phyloP scores from a whole-genome alignment of 257 asterid genomes.

The Solanum sejunctum region DNA sequence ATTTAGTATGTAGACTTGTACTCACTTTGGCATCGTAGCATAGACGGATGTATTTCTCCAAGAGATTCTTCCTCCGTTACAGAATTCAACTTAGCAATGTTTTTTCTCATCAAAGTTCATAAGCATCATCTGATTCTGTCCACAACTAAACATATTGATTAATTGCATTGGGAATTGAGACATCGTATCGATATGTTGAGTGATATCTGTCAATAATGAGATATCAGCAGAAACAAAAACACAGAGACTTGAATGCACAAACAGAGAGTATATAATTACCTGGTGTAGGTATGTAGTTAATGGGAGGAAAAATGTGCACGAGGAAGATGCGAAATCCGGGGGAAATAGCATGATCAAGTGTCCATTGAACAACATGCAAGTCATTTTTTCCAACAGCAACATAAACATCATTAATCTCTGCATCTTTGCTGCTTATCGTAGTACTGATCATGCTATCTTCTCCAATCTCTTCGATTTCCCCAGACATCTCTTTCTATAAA shows the following conservation, averaged over 20 bases:
- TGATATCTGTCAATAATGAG: no score
- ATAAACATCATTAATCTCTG: constrained; percentile 41
- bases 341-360: constrained; percentile 36
- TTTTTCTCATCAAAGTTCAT: neutral
- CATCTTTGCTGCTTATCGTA: neutral
- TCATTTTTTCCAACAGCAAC: constrained; percentile 68
- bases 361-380: constrained; percentile 25
- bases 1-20: neutral
- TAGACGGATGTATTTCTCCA: constrained; percentile 51
- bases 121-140: neutral
- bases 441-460: constrained; percentile 24
- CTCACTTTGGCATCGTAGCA: constrained; percentile 10
- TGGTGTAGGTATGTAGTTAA: constrained; percentile 52
- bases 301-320: constrained; percentile 53
- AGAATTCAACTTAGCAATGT: neutral
- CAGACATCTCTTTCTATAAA: constrained; percentile 5
- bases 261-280: constrained; percentile 12
- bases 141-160: neutral
- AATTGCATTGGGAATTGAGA: neutral
- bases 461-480: constrained; percentile 55
- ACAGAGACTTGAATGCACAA: no score
- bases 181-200: no score
- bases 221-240: no score
- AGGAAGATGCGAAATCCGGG: constrained; percentile 40
- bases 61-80: constrained; percentile 29